Percentiles rank a stretch among this genome's conserved stretches.
These are phyloP conservation scores for Botryotinia narcissicola DNA, from an alignment of 2,329 filamentous ascomycete genomes.

Conservation along the genomic window DNA sequence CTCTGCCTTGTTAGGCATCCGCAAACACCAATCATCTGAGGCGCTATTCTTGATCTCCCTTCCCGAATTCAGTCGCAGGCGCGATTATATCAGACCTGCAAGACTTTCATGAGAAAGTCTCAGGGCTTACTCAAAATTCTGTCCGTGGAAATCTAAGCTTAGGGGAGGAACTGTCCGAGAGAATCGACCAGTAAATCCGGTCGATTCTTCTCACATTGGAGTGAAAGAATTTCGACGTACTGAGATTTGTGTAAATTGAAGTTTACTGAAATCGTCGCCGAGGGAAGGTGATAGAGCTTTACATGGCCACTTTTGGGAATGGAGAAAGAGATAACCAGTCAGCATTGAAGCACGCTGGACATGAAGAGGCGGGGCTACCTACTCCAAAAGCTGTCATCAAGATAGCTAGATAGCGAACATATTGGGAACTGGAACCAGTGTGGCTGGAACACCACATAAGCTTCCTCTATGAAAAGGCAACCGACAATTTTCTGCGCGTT, in stretches of 20 bases:
- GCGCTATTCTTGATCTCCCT: background rate
- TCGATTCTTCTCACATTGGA: background rate
- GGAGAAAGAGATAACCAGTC: background rate
- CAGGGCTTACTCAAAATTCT: too few species aligned
- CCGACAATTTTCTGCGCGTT: too few species aligned
- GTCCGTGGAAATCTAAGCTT: background rate
- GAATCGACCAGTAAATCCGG: background rate
- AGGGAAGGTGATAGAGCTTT: background rate
- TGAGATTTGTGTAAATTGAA: background rate
- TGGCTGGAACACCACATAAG: too few species aligned
- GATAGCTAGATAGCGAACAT: background rate
- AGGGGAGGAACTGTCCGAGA: background rate
- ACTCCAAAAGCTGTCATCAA: background rate
- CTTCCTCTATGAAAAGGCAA: too few species aligned
- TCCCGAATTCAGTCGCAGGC: background rate
- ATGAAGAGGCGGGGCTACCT: background rate
- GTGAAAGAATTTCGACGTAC: background rate
- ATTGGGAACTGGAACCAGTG: background rate
- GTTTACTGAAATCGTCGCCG: background rate
- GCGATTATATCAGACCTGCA: background rate
- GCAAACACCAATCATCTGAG: background rate
- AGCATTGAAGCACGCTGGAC: background rate
- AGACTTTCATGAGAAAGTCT: too few species aligned
- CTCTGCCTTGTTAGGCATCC: background rate
- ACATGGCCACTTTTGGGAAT: too few species aligned